Percentiles rank a stretch among this genome's conserved stretches.
These are phyloP conservation scores for Cordia subcordata DNA, from an alignment of 257 asterid genomes.

Conservation along the genomic window DNA sequence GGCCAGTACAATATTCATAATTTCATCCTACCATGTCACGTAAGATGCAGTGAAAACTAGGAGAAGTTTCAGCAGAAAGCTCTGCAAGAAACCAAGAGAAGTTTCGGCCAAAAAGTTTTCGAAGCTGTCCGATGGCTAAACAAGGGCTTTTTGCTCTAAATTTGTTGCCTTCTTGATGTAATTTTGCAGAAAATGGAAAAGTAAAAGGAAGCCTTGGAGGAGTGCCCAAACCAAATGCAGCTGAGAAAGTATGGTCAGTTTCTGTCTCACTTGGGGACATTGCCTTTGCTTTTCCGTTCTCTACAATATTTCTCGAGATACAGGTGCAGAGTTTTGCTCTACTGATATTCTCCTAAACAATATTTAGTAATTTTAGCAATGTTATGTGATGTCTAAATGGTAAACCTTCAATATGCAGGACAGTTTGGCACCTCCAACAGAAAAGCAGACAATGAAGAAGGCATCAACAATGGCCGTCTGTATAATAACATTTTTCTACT, in stretches of 20 bases:
- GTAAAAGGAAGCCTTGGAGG: constrained; percentile 57
- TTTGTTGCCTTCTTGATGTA: not conserved
- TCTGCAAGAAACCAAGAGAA: not conserved
- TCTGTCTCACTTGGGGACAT: constrained; percentile 72
- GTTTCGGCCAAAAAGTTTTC: not conserved
- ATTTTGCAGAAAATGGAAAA: constrained; percentile 53
- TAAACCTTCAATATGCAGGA: constrained; percentile 34
- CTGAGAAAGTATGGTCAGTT: constrained; percentile 50
- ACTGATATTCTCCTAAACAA: not conserved
- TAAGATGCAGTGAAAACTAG: not conserved
- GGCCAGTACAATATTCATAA: not conserved
- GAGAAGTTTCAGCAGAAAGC: not conserved
- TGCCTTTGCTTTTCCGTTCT: constrained; percentile 72
- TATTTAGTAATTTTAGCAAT: not conserved
- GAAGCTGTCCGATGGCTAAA: not conserved
- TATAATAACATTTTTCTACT: constrained; percentile 59
- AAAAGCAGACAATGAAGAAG: constrained; percentile 60
- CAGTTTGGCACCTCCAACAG: constrained; percentile 67
- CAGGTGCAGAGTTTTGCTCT: constrained; percentile 39
- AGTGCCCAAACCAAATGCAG: constrained; percentile 33
- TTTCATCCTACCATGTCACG: no score
- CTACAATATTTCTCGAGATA: constrained; percentile 49
- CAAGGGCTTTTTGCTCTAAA: not conserved
- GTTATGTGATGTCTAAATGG: not conserved
- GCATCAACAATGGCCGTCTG: constrained; percentile 50